Conservation (phyloP, 441 rosid genomes). For the Gossypium aridum region DNA sequence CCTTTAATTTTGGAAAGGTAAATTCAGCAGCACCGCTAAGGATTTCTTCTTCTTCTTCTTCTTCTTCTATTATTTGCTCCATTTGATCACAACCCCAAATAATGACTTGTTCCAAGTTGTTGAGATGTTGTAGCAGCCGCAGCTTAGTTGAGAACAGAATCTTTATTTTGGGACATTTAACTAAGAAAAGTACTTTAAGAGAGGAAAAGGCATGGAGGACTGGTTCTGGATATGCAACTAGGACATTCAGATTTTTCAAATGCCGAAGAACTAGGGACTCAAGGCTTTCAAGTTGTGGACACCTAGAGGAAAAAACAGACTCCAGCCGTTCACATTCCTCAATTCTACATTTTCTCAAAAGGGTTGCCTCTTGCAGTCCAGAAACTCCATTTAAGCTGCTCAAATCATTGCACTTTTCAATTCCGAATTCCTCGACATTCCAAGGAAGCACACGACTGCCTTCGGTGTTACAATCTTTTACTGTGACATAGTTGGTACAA, state of each 20-base stretch:
- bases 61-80: not conserved
- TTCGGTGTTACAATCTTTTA: not conserved
- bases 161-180: not conserved
- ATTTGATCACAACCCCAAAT: not conserved
- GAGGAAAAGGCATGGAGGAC: not conserved
- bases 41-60: not conserved
- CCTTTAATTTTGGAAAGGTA: not conserved
- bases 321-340: not conserved
- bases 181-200: not conserved
- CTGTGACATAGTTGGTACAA: not conserved
- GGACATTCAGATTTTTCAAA: not conserved
- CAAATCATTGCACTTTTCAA: not conserved
- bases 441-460: not conserved
- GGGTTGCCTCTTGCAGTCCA: not conserved
- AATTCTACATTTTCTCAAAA: not conserved
- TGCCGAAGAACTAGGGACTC: not conserved
- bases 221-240: not conserved
- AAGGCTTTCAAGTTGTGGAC: not conserved
- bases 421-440: not conserved
- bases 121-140: not conserved
- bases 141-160: not conserved
- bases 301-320: not conserved
- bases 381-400: not conserved
- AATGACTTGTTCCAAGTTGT: slow-evolving; percentile 2
- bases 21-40: not conserved